Evolutionary conservation across 2,329 filamentous ascomycete species (phyloP).

Genomic region (Trichoderma aggressivum): DNA sequence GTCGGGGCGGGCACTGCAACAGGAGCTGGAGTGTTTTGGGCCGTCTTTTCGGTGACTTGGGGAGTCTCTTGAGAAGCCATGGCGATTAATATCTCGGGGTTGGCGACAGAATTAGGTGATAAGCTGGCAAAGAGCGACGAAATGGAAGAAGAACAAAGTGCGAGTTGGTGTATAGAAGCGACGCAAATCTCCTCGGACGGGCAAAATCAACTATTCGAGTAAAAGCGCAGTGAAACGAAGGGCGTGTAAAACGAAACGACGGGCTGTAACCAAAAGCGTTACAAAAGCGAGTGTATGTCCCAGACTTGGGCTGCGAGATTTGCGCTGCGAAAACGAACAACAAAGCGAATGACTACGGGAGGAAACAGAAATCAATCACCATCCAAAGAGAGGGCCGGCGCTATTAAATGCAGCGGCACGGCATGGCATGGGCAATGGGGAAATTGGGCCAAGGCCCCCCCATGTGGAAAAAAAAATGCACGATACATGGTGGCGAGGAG

Average conservation of each 20-base stretch:
- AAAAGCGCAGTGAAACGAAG: neutral
- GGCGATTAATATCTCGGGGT: neutral
- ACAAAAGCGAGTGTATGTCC: neutral
- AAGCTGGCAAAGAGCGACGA: neutral
- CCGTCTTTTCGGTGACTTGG: constrained; percentile 20
- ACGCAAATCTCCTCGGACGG: neutral
- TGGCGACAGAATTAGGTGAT: neutral
- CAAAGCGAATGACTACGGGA: neutral
- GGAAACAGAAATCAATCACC: neutral
- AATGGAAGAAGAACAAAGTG: neutral
- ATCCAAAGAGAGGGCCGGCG: neutral
- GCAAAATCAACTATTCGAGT: neutral
- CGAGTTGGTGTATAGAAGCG: neutral
- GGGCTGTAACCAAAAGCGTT: neutral
- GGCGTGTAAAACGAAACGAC: neutral
- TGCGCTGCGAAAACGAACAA: constrained; percentile 10
- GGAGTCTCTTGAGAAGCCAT: constrained; percentile 19
- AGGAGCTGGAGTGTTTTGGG: constrained; percentile 25
- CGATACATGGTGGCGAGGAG: constrained; percentile 1
- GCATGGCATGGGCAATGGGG: neutral
- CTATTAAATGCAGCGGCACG: neutral
- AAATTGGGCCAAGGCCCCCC: constrained; percentile 3
- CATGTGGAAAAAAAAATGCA: neutral
- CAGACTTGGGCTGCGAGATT: neutral
- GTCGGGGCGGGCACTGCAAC: neutral